Conservation (phyloP, 2,329 filamentous ascomycete genomes). For the Bipolaris oryzae region DNA sequence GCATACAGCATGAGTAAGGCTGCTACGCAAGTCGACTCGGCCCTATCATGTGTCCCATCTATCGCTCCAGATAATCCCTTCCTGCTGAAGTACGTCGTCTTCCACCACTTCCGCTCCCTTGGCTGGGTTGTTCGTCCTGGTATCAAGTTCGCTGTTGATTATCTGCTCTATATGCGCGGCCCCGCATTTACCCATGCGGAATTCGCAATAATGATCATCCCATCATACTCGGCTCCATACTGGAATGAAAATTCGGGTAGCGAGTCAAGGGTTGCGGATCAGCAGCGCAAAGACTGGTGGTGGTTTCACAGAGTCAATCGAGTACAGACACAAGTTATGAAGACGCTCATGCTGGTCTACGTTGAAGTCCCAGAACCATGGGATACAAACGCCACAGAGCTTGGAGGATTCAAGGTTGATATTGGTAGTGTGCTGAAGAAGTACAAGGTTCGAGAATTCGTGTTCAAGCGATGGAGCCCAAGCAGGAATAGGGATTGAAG, state of each 20-base stretch:
- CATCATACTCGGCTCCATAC: conserved; percentile 75
- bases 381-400: conserved; percentile 49
- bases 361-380: conserved; percentile 83
- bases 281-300: conserved; percentile 67
- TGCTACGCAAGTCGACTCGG: conserved; percentile 11
- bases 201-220: conserved; percentile 84
- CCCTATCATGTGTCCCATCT: conserved; percentile 21
- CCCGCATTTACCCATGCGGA: conserved; percentile 95
- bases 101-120: conserved; percentile 93
- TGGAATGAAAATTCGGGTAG: conserved; percentile 66
- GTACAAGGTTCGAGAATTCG: conserved; percentile 81
- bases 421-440: conserved; percentile 67
- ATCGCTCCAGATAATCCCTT: conserved; percentile 81
- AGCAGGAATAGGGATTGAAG: conserved; percentile 72
- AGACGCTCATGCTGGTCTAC: conserved; percentile 87
- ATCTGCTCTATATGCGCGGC: conserved; percentile 89
- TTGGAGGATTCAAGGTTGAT: conserved; percentile 53
- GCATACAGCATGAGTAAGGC: conserved; percentile 22
- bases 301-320: conserved; percentile 90
- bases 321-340: conserved; percentile 86
- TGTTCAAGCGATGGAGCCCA: conserved; percentile 81
- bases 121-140: conserved; percentile 94
- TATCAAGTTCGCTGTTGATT: conserved; percentile 94
- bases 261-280: conserved; percentile 35
- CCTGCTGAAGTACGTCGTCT: conserved; percentile 83